Conservation (phyloP, 495 filamentous ascomycete genomes). For the Penicillium cinerascens region DNA sequence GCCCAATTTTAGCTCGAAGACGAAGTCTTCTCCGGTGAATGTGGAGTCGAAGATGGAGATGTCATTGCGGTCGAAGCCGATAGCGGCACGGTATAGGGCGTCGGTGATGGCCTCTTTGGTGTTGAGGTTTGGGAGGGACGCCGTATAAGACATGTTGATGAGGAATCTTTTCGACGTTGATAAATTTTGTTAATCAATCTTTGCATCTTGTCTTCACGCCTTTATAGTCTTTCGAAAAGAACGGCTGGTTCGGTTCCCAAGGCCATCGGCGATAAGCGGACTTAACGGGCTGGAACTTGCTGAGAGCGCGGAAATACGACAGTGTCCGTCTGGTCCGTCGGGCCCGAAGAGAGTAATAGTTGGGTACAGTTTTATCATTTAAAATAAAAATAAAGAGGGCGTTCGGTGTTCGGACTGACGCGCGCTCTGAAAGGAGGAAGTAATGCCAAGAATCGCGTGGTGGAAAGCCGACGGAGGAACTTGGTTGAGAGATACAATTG, state of each 20-base stretch:
- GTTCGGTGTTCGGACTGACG: not conserved
- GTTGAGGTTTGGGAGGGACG: not conserved
- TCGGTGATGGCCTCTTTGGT: conserved; percentile 29
- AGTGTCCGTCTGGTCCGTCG: not conserved
- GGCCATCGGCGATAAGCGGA: not conserved
- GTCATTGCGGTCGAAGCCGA: conserved; percentile 28
- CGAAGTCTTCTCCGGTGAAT: conserved; percentile 11
- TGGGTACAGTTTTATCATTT: not conserved
- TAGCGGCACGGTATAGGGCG: conserved; percentile 24
- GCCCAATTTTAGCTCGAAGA: conserved; percentile 17
- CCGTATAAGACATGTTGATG: not conserved
- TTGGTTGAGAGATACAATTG: no score
- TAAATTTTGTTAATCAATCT: not conserved
- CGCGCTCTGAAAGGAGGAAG: not conserved
- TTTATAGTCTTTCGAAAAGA: not conserved
- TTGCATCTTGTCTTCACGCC: not conserved
- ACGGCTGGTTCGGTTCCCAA: not conserved
- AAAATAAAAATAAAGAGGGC: not conserved
- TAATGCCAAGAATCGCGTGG: not conserved
- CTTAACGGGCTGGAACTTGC: not conserved
- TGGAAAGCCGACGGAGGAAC: no score
- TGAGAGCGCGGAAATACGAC: not conserved
- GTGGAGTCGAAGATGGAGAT: conserved; percentile 24
- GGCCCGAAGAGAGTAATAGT: not conserved
- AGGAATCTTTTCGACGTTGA: not conserved